Conservation (phyloP, 2,329 filamentous ascomycete genomes). For the Cytospora piceicola region DNA sequence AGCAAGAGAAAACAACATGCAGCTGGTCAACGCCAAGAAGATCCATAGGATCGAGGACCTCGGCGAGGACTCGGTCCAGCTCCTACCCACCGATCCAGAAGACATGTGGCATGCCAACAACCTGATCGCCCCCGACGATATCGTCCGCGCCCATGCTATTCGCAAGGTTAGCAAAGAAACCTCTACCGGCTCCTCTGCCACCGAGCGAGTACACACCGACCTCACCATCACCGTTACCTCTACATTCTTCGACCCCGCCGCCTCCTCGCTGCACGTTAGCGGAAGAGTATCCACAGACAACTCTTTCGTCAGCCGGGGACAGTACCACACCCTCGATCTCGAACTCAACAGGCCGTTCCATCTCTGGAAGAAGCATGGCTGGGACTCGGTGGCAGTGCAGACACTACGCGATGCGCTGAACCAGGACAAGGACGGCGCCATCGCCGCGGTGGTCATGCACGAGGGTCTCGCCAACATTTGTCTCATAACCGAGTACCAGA, state of each 20-base stretch:
- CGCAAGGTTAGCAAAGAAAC: constrained; percentile 57
- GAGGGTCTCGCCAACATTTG: constrained; percentile 85
- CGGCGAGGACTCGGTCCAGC: constrained; percentile 44
- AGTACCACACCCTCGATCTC: constrained; percentile 71
- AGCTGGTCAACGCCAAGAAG: constrained; percentile 44
- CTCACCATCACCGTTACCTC: constrained; percentile 61
- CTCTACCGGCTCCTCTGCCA: constrained; percentile 50
- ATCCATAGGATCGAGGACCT: constrained; percentile 43
- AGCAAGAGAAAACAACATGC: constrained; percentile 38
- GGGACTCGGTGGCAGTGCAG: constrained; percentile 86
- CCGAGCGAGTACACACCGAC: constrained; percentile 60
- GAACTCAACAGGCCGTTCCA: constrained; percentile 88
- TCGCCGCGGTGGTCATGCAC: constrained; percentile 92
- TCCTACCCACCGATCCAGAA: constrained; percentile 48
- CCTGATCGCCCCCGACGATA: constrained; percentile 58
- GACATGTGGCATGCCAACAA: constrained; percentile 65
- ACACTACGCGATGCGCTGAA: constrained; percentile 79
- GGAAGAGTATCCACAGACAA: constrained; percentile 59
- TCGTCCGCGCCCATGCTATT: constrained; percentile 58
- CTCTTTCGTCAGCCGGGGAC: constrained; percentile 55
- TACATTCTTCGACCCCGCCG: constrained; percentile 61
- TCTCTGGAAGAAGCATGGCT: constrained; percentile 80
- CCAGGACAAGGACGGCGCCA: constrained; percentile 76
- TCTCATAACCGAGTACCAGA: constrained; percentile 79
- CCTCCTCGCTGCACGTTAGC: constrained; percentile 60